A percentile compares a stretch with the other conserved stretches of the same genome.
Evolutionary conservation across 2,329 filamentous ascomycete genomes (phyloP).

Genomic region (Neofusicoccum cordaticola): DNA sequence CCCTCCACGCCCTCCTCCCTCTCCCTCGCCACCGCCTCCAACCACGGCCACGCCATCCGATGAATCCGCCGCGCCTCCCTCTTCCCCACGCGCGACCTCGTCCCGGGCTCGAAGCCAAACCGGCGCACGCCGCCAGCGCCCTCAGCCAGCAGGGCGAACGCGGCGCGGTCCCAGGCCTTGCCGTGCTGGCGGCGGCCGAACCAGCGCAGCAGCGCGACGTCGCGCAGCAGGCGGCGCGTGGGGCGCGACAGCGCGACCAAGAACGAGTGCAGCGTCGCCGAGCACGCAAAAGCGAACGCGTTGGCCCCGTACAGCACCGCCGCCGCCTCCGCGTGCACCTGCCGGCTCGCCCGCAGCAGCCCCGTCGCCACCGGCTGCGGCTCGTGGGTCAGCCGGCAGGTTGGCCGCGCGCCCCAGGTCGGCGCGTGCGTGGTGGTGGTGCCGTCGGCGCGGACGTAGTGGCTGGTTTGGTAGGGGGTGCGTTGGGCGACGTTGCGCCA

Average conservation of each 20-base stretch:
- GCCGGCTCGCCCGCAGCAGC: no score
- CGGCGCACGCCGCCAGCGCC: slow-evolving; percentile 29
- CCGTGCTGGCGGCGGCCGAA: slow-evolving; percentile 25
- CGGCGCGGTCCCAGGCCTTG: slow-evolving; percentile 33
- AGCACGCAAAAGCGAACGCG: slow-evolving; percentile 25
- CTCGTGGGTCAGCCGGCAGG: no score
- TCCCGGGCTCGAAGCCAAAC: slow-evolving; percentile 23
- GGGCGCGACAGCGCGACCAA: slow-evolving; percentile 21
- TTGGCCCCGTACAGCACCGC: not conserved
- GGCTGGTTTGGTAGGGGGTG: no score
- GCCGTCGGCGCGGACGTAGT: no score
- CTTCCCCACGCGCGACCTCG: not conserved
- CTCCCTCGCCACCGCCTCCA: slow-evolving; percentile 33
- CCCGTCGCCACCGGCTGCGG: no score
- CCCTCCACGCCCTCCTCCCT: slow-evolving; percentile 27
- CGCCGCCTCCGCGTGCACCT: no score
- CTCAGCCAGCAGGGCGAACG: slow-evolving; percentile 28
- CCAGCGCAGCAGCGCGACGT: not conserved
- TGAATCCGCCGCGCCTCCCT: slow-evolving; percentile 29
- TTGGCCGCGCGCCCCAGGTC: no score
- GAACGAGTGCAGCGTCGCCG: slow-evolving; percentile 30
- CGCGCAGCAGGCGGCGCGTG: slow-evolving; percentile 19
- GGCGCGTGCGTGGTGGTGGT: no score
- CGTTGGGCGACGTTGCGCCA: no score
- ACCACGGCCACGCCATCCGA: slow-evolving; percentile 35